Percentiles rank a stretch among this genome's conserved stretches.
phyloP scores from a whole-genome alignment of 192 early-diverging fungal genomes.

The Oehlia diaphana region DNA sequence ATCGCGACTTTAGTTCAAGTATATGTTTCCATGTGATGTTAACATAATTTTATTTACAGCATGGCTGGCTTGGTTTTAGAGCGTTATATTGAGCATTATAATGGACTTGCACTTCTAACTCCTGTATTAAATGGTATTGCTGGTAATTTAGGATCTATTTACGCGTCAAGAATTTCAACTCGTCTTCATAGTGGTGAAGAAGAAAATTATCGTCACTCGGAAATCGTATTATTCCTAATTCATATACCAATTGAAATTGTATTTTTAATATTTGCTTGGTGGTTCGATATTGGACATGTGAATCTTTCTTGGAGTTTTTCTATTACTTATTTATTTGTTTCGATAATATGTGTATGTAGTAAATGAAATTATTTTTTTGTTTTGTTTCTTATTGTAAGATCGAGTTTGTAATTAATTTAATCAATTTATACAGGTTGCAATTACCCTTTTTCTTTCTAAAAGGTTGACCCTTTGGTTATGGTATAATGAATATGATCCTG shows the following conservation, averaged over 20 bases:
- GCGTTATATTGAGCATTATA: slow-evolving; percentile 63
- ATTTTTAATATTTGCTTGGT: slow-evolving; percentile 54
- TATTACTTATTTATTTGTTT: slow-evolving; percentile 55
- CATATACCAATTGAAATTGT: slow-evolving; percentile 68
- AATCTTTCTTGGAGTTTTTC: slow-evolving; percentile 46
- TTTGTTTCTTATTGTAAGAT: neutral
- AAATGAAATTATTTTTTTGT: slow-evolving; percentile 1
- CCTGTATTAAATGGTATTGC: slow-evolving; percentile 69
- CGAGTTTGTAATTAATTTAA: slow-evolving; percentile 11
- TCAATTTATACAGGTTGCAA: slow-evolving; percentile 47
- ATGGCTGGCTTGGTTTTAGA: slow-evolving; percentile 68
- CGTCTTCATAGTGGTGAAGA: slow-evolving; percentile 57
- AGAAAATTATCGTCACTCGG: slow-evolving; percentile 50
- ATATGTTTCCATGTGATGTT: neutral
- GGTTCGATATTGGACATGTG: slow-evolving; percentile 49
- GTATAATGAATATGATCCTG: slow-evolving; percentile 74
- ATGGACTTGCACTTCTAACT: slow-evolving; percentile 64
- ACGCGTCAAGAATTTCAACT: slow-evolving; percentile 74
- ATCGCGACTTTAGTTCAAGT: neutral
- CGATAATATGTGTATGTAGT: slow-evolving; percentile 55
- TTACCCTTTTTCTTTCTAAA: slow-evolving; percentile 58
- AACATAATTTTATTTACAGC: slow-evolving; percentile 34
- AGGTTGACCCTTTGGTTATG: slow-evolving; percentile 59
- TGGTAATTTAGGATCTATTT: slow-evolving; percentile 81
- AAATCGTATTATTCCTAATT: slow-evolving; percentile 63